These are phyloP conservation scores for Coix lacrymajobi DNA, from an alignment of 176 grass and related monocot genomes.

Conservation along the genomic window DNA sequence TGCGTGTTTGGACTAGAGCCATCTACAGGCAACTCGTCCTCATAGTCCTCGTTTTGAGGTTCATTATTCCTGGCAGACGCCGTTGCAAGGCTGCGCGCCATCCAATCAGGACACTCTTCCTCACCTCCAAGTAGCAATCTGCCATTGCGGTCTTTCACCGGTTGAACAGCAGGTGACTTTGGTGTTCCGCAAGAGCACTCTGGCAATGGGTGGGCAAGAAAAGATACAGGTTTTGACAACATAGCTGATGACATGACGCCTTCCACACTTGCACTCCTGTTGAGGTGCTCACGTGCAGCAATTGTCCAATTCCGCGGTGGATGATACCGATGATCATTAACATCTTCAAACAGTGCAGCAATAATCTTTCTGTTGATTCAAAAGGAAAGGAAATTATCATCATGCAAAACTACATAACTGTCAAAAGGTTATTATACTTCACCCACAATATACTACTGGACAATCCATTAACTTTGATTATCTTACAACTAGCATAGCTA, in stretches of 20 bases:
- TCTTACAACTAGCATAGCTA: constrained; percentile 11
- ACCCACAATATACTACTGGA: neutral
- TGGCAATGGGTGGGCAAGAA: constrained; percentile 72
- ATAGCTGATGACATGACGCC: constrained; percentile 45
- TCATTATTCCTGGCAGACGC: constrained; percentile 38
- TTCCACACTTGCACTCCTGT: constrained; percentile 54
- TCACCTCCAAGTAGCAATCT: constrained; percentile 44
- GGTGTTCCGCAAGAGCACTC: constrained; percentile 75
- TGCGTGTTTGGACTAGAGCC: constrained; percentile 23
- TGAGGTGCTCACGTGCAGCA: constrained; percentile 64
- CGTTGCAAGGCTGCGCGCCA: constrained; percentile 34
- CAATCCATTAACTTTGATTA: constrained; percentile 1
- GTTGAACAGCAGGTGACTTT: constrained; percentile 20
- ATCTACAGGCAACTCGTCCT: constrained; percentile 65
- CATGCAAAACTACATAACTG: constrained; percentile 6
- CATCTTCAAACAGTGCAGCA: constrained; percentile 53
- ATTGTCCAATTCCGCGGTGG: constrained; percentile 82
- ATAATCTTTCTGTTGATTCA: constrained; percentile 69
- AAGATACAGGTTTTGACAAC: constrained; percentile 69
- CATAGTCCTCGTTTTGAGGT: constrained; percentile 64
- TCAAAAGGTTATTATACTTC: neutral
- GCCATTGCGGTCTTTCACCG: constrained; percentile 32
- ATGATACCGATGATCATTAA: constrained; percentile 71
- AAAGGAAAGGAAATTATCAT: neutral
- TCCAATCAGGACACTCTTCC: constrained; percentile 76